Evolutionary conservation across 2,329 filamentous ascomycete species (phyloP).

Genomic region (Colletotrichum lupini): DNA sequence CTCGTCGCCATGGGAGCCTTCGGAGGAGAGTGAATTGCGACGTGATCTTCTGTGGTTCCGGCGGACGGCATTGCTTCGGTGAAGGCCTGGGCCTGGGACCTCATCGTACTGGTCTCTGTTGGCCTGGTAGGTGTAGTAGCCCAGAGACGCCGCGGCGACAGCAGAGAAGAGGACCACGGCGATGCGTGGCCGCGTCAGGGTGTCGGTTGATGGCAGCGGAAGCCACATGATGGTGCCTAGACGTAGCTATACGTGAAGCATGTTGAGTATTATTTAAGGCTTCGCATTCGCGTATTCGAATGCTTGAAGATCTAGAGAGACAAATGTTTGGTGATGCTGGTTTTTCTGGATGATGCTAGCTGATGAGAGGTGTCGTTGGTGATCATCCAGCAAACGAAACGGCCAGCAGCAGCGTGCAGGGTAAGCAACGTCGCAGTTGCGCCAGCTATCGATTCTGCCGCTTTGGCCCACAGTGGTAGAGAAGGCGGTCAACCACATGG

Average conservation of each 20-base stretch:
- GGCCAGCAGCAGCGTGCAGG: background rate
- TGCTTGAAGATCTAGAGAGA: background rate
- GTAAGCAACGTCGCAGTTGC: slow-evolving; percentile 13
- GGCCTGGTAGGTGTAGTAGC: slow-evolving; percentile 67
- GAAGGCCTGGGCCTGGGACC: slow-evolving; percentile 55
- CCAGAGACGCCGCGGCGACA: slow-evolving; percentile 65
- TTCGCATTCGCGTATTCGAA: background rate
- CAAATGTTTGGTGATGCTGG: background rate
- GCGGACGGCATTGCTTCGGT: slow-evolving; percentile 75
- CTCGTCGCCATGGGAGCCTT: slow-evolving; percentile 57
- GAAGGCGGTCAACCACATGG: background rate
- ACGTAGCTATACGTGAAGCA: slow-evolving; percentile 32
- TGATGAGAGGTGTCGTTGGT: background rate
- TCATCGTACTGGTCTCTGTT: slow-evolving; percentile 35
- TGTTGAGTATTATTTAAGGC: background rate
- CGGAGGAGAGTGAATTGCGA: slow-evolving; percentile 54
- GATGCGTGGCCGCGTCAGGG: slow-evolving; percentile 64
- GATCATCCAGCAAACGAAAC: background rate
- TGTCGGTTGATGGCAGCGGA: slow-evolving; percentile 62
- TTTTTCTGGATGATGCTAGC: background rate
- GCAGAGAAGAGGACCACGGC: slow-evolving; percentile 67
- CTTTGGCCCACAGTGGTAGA: background rate
- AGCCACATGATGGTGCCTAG: slow-evolving; percentile 53
- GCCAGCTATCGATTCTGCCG: slow-evolving; percentile 28
- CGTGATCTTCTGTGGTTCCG: slow-evolving; percentile 53